Base-by-base conservation (phyloP, 225 moss, liverwort and hornwort genomes). In the Ulota crispa region DNA sequence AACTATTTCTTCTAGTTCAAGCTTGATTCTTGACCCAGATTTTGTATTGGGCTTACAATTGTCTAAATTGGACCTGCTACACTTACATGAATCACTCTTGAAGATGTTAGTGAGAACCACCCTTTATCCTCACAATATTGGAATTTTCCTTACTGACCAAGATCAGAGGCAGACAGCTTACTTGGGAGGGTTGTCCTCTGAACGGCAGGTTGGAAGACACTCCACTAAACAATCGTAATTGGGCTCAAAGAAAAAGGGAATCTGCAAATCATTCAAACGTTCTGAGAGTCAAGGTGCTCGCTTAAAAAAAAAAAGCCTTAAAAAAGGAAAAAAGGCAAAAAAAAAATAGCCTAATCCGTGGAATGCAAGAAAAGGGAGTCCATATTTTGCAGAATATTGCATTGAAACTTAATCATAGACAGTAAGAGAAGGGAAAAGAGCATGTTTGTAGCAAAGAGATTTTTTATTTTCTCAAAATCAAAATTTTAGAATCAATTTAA, bases 141-240 rank as follows among this genome's bases (percentile, higher is more conserved):
- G 2, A 1, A 30, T 30, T 31, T 32, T 45, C 57, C 56, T 55
- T 7, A n/a, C n/a, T 30, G 18, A 56, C 41, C 66, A 66, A 57
- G 66, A 11, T 4, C 11, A n/a, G 31, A 56, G 56, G 15, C 55
- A 66, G 42, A 45, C 36, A 59, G 1, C 90, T 90, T 82, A 95
- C 95, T 88, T 92, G 57, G 89, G 80, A 45, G 95, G 95, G 72
- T 92, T 95, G 52, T 85, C 77, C 31, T 86, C 59, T 45, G 92
- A 91, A 75, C 90, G 92, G 83, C 95, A 95, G 24, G 93, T 94
- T 66, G 91, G 95, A 70, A 95, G 86, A 71, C 94, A 94, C 55
- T 92, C 89, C 41, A 95, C 95, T 23, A 87, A 59, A 23, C 93
- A 91, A 62, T 94, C 93, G 52, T 84, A 95, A 77, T 95, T 92